Base-by-base conservation (phyloP, 305 asterid genomes). In the Rubia balearica region DNA sequence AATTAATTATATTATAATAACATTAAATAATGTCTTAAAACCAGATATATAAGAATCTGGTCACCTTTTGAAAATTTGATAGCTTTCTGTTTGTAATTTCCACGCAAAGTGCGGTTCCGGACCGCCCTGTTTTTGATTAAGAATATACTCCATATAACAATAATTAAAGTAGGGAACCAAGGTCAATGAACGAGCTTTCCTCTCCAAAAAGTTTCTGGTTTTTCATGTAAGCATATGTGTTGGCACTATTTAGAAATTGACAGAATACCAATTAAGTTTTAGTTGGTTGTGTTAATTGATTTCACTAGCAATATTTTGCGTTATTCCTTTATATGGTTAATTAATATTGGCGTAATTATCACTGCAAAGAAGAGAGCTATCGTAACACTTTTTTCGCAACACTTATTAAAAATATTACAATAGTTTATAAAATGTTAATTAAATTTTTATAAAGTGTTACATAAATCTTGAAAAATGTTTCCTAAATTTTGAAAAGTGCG, bases 11-110 rank as follows among this genome's bases (percentile, higher is more conserved):
- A n/a, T n/a, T n/a, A 55, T 55, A 61, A 33, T 62, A 36, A 38
- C 5, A 27, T 27, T 27, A 14, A 74, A 68, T 53, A 33, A 53
- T 64, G 41, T 64, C 65, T 51, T 7, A 40, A 21, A 64, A 45
- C 60, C 41, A 5, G 62, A 19, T 56, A 61, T 61, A 41, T n/a
- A 42, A 57, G 57, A 70, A 46, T 48, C 30, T 30, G n/a, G n/a
- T n/a, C 57, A 51, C 57, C 67, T 83, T 81, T 76, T 85, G 82
- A 67, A 61, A 81, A 6, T 87, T 86, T 77, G 92, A 81, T 79
- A 69, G 77, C 81, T 84, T 84, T 81, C 87, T 57, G 67, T 85
- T 87, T 87, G 96, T 86, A 80, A 83, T 83, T 84, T 84, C 81
- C 81, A 68, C 75, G 21, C 81, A 36, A 78, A 83, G 89, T 89